Evolutionary conservation across 2,329 filamentous ascomycete species (phyloP), one percentile per base, ranked within the genome.

Genomic region (Whalleya microplaca): DNA sequence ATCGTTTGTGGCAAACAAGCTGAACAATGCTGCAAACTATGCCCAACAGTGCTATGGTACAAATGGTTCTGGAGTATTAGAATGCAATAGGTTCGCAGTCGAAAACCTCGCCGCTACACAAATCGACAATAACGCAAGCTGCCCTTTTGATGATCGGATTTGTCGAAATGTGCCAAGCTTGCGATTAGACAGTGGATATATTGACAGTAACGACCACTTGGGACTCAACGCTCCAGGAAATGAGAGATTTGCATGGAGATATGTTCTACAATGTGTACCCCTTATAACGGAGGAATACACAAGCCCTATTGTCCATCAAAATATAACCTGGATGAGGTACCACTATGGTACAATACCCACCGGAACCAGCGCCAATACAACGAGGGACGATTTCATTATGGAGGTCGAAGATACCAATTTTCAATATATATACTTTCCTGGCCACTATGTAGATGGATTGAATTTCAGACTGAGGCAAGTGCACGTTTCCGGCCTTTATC

Each of bases 11-110:
- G 19, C 53, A 3, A 20, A 58, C 12, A 18, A 21, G 2, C 2
- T 52, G 3, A 51, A 56, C 21, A 42, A 63, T 4, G 53, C 58
- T 1, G 48, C 21, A 3, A 62, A 55, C 6, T 63, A 65, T 23
- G 63, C 58, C 0, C 51, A 60, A 20, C 55, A 63, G 16, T 65
- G 61, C 32, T 65, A 63, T 16, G 9, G 19, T 5, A 20, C 41
- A 14, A 19, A 29, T 0, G 40, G 42, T n/a, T 44, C 44, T 0
- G 49, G 56, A 6, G 19, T 40, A 1, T 27, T 64, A 1, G 51
- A 51, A 9, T 64, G 62, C 32, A 46, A 52, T 5, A 52, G 27
- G 9, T 61, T 62, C 21, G 37, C 56, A 0, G 21, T 18, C 21
- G n/a, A 23, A 7, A 21, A 45, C 1, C 18, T 58, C 1, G 37